A percentile compares a stretch with the other conserved stretches of the same genome.
phyloP scores from a whole-genome alignment of 129 eudicot species.

The Tanacetum coccineum region DNA sequence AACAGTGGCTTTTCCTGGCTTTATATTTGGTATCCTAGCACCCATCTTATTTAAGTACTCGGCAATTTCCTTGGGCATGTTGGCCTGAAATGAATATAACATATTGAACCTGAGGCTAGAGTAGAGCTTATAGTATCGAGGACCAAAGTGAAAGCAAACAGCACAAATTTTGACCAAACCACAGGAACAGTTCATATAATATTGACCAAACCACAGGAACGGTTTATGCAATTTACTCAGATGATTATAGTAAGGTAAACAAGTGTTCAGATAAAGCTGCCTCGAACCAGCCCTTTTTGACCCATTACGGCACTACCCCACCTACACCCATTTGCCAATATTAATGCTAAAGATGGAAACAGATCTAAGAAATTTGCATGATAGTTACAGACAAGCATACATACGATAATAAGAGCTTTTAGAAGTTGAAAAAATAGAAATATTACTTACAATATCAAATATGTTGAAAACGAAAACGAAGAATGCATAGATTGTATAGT shows the following conservation, averaged over 20 bases:
- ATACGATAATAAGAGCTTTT: neutral
- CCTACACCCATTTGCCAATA: neutral
- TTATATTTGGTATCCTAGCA: conserved; percentile 90
- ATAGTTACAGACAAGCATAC: neutral
- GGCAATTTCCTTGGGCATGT: conserved; percentile 97
- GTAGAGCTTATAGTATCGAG: too few species aligned
- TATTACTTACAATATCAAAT: conserved; percentile 85
- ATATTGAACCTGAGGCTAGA: neutral
- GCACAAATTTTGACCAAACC: neutral
- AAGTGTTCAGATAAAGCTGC: neutral
- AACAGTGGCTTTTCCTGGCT: conserved; percentile 94
- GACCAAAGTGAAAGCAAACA: neutral
- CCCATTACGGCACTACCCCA: neutral
- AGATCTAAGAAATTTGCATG: neutral
- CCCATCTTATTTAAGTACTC: conserved; percentile 96
- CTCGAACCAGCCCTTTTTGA: neutral
- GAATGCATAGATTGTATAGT: conserved; percentile 77
- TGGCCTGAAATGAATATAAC: conserved; percentile 57
- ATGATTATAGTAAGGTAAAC: neutral
- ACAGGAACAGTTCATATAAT: neutral
- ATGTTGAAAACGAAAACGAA: conserved; percentile 88
- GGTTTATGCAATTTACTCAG: neutral
- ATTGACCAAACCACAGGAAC: too few species aligned
- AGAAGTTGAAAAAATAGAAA: neutral
- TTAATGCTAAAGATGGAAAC: conserved; percentile 6